These are phyloP conservation scores for Diaporthe sp. DNA, from an alignment of 2,329 filamentous ascomycete genomes.

Conservation along the genomic window DNA sequence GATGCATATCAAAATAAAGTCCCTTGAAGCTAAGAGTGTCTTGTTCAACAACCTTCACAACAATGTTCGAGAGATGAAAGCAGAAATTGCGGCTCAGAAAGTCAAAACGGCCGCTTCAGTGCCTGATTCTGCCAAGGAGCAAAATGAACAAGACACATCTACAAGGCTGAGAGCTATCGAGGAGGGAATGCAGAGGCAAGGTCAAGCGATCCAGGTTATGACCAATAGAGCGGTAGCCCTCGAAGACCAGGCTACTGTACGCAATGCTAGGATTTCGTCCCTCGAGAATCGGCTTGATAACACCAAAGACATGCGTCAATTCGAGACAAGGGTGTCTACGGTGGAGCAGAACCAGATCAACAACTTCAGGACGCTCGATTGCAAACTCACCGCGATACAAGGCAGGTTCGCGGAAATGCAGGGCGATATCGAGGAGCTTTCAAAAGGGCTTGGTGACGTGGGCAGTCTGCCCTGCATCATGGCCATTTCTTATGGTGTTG, in stretches of 20 bases:
- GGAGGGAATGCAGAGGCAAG: neutral
- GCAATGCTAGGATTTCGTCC: neutral
- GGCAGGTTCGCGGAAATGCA: too few relatives aligned
- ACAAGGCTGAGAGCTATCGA: neutral
- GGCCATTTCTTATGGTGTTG: neutral
- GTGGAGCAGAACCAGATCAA: neutral
- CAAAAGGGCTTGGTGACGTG: neutral
- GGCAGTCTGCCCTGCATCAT: neutral
- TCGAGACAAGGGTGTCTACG: neutral
- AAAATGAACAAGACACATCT: neutral
- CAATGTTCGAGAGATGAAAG: neutral
- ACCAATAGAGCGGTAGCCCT: neutral
- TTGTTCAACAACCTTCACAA: slow-evolving; percentile 1
- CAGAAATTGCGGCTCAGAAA: neutral
- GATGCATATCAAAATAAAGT: neutral
- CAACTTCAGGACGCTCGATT: neutral
- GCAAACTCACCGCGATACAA: neutral
- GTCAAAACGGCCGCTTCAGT: neutral
- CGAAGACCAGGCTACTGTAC: neutral
- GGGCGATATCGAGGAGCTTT: neutral
- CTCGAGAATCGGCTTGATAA: neutral
- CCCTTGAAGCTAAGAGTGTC: neutral
- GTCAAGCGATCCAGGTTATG: neutral
- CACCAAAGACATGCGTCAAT: neutral
- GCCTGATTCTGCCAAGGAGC: neutral